These are phyloP conservation scores for Ophiostoma pallidulum DNA, from an alignment of 2,329 filamentous ascomycete genomes.

Conservation along the genomic window DNA sequence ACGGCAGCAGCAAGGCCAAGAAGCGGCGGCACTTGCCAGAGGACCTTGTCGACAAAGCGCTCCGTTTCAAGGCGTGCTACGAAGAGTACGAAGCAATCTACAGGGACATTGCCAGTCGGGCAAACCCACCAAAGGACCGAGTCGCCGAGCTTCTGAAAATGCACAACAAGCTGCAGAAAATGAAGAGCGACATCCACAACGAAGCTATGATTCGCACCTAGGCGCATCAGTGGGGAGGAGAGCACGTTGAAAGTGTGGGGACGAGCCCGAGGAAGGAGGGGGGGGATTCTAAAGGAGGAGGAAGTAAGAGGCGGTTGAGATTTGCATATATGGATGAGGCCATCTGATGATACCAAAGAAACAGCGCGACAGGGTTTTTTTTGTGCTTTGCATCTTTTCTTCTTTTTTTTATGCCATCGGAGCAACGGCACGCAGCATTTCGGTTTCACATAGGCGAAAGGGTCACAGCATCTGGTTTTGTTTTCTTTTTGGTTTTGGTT, in stretches of 20 bases:
- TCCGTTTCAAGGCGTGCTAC: slow-evolving; percentile 47
- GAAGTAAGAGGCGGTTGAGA: background rate
- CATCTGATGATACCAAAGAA: no score
- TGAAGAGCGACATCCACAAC: slow-evolving; percentile 51
- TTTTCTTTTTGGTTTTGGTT: background rate
- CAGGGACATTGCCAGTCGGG: slow-evolving; percentile 40
- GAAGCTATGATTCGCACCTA: slow-evolving; percentile 23
- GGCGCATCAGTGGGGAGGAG: background rate
- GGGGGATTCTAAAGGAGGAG: no score
- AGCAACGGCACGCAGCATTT: background rate
- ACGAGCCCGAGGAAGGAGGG: no score
- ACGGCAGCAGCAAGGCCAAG: slow-evolving; percentile 11
- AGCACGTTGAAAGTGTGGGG: no score
- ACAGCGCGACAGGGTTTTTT: background rate
- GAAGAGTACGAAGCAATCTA: slow-evolving; percentile 48
- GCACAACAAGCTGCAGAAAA: slow-evolving; percentile 41
- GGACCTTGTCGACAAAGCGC: slow-evolving; percentile 44
- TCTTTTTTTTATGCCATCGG: slow-evolving; percentile 1
- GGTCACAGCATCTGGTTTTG: background rate
- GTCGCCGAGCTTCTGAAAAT: slow-evolving; percentile 43
- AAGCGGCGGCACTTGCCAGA: slow-evolving; percentile 29
- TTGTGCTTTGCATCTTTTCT: slow-evolving; percentile 8
- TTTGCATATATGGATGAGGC: no score
- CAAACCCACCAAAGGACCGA: slow-evolving; percentile 42
- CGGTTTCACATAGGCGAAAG: background rate